Conservation (phyloP, 345 rosid genomes). For the Draba incana region DNA sequence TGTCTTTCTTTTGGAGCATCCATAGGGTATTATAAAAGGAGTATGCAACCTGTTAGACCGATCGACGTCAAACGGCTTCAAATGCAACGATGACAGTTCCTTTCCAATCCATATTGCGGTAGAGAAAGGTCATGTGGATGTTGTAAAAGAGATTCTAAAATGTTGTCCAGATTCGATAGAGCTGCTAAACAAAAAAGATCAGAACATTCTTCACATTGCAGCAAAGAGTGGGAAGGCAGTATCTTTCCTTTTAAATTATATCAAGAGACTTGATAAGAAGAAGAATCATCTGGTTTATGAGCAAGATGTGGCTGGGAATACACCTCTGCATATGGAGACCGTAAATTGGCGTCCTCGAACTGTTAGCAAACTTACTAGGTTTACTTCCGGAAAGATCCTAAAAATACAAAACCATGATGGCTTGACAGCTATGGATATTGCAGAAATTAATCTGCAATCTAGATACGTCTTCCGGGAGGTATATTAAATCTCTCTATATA, state of each 20-base stretch:
- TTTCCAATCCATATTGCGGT: conserved; percentile 18
- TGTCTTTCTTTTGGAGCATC: conserved; percentile 26
- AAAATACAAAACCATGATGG: neutral
- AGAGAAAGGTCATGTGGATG: neutral
- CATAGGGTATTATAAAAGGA: conserved; percentile 17
- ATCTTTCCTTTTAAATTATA: neutral
- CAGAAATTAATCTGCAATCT: neutral
- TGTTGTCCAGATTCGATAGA: neutral
- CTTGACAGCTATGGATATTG: neutral
- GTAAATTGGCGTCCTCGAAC: too few relatives aligned
- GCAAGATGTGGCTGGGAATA: too few relatives aligned
- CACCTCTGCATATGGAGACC: too few relatives aligned
- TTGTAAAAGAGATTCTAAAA: neutral
- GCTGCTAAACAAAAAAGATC: neutral
- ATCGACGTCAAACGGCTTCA: neutral
- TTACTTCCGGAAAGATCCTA: neutral
- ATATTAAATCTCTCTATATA: too few relatives aligned
- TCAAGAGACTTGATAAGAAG: neutral
- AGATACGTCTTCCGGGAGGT: neutral
- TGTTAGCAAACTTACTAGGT: neutral
- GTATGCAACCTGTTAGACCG: conserved; percentile 5
- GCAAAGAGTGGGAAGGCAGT: neutral
- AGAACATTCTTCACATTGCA: conserved; percentile 17
- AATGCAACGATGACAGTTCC: conserved; percentile 9
- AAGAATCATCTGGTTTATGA: neutral